A percentile compares a stretch with the other conserved stretches of the same genome.
Evolutionary conservation across 805 yeast genomes (phyloP).

Genomic region (Debaryomyces castellii): DNA sequence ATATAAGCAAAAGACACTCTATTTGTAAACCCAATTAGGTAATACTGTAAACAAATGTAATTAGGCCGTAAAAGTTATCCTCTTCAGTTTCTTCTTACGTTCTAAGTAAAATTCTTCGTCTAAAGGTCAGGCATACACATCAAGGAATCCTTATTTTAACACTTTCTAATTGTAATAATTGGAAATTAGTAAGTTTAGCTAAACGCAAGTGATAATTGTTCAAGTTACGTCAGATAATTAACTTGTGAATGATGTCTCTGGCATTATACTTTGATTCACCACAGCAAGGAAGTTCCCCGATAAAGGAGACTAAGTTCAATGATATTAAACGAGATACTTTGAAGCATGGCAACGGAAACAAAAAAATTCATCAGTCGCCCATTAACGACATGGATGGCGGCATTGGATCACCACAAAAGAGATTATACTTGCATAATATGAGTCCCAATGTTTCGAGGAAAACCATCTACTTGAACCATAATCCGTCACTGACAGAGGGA

Average conservation of each 20-base stretch:
- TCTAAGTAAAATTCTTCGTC: neutral
- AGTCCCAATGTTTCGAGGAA: conserved; percentile 34
- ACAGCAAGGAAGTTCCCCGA: conserved; percentile 4
- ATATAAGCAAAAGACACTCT: conserved; percentile 2
- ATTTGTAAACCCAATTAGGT: conserved; percentile 11
- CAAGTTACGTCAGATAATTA: neutral
- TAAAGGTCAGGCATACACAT: neutral
- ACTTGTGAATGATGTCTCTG: conserved; percentile 6
- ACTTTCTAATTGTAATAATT: neutral
- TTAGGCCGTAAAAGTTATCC: conserved; percentile 1
- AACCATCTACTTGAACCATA: conserved; percentile 20
- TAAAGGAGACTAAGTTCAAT: conserved; percentile 1
- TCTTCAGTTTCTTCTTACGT: neutral
- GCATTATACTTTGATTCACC: conserved; percentile 12
- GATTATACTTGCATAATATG: conserved; percentile 31
- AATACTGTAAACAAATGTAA: conserved; percentile 8
- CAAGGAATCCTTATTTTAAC: neutral
- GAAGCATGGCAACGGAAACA: conserved; percentile 5
- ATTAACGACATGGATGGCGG: neutral
- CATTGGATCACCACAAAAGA: conserved; percentile 20
- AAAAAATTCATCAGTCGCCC: conserved; percentile 4
- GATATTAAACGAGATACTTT: conserved; percentile 1
- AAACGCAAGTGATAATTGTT: neutral
- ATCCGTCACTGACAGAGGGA: conserved; percentile 4
- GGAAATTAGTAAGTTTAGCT: neutral